phyloP scores from a whole-genome alignment of 805 yeast species.

The Starmerella scarabaei region DNA sequence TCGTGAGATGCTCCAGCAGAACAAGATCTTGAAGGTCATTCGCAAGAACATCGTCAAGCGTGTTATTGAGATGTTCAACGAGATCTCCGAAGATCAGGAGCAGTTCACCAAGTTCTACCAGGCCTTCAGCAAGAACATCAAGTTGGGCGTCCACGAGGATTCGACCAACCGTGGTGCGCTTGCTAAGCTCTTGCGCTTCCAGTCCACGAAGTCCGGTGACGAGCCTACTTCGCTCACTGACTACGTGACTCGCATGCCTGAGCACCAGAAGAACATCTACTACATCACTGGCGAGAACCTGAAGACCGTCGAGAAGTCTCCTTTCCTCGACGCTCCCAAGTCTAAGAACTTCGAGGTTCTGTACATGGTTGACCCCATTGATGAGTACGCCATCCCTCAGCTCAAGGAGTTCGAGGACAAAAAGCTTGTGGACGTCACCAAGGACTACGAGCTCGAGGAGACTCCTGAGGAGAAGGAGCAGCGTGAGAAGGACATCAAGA shows the following conservation, averaged over 20 bases:
- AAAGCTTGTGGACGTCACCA: constrained; percentile 96
- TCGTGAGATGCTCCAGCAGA: constrained; percentile 99
- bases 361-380: constrained; percentile 97
- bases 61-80: constrained; percentile 95
- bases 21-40: constrained; percentile 98
- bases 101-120: constrained; percentile 97
- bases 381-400: constrained; percentile 98
- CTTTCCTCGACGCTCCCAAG: constrained; percentile 97
- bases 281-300: constrained; percentile 97
- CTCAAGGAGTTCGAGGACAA: constrained; percentile 99
- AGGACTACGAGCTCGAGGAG: constrained; percentile 93
- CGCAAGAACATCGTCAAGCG: constrained; percentile 99
- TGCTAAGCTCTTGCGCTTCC: constrained; percentile 91
- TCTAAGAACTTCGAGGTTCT: constrained; percentile 97
- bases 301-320: constrained; percentile 97
- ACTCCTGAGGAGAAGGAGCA: constrained; percentile 92
- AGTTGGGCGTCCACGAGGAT: constrained; percentile 98
- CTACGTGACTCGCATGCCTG: constrained; percentile 98
- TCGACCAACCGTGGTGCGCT: constrained; percentile 91
- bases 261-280: constrained; percentile 98
- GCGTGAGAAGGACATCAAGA: constrained; percentile 88
- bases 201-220: constrained; percentile 90
- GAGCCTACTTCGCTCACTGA: constrained; percentile 91
- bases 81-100: constrained; percentile 97
- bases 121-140: constrained; percentile 95